Conservation (phyloP, 2,329 filamentous ascomycete genomes). For the Verticillium albo-atrum region DNA sequence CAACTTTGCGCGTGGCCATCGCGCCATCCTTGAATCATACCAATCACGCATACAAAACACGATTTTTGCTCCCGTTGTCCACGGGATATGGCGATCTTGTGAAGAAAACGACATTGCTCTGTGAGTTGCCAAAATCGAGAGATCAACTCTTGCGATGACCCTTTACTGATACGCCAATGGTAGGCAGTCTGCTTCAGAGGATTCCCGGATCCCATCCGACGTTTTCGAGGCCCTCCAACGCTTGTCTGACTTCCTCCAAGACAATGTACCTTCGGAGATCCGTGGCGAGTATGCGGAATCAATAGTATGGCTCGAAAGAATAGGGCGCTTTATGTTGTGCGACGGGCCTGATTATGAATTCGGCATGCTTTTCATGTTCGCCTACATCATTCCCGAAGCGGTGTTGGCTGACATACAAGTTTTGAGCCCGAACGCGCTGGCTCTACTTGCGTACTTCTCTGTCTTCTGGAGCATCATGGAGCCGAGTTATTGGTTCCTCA, state of each 20-base stretch:
- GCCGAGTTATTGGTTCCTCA: constrained; percentile 19
- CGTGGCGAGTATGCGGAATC: constrained; percentile 14
- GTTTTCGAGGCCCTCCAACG: neutral
- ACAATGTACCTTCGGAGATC: neutral
- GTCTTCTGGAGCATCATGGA: constrained; percentile 19
- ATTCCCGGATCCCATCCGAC: neutral
- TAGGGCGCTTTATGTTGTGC: constrained; percentile 12
- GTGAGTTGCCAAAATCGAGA: neutral
- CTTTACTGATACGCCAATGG: no score
- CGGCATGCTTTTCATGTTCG: constrained; percentile 18
- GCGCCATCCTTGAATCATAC: neutral
- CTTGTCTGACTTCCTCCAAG: neutral
- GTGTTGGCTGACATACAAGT: constrained; percentile 19
- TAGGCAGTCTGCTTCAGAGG: no score
- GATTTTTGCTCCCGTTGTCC: neutral
- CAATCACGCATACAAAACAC: neutral
- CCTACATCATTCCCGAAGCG: constrained; percentile 18
- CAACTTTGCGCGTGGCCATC: neutral
- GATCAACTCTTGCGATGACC: neutral
- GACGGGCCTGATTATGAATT: constrained; percentile 17
- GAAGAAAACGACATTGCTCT: neutral
- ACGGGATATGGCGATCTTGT: neutral
- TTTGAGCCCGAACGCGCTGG: constrained; percentile 16
- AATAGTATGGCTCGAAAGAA: constrained; percentile 12
- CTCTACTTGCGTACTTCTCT: constrained; percentile 19